Evolutionary conservation across 805 yeast genomes (phyloP).

Genomic region (Maudiozyma pseudohumilis): DNA sequence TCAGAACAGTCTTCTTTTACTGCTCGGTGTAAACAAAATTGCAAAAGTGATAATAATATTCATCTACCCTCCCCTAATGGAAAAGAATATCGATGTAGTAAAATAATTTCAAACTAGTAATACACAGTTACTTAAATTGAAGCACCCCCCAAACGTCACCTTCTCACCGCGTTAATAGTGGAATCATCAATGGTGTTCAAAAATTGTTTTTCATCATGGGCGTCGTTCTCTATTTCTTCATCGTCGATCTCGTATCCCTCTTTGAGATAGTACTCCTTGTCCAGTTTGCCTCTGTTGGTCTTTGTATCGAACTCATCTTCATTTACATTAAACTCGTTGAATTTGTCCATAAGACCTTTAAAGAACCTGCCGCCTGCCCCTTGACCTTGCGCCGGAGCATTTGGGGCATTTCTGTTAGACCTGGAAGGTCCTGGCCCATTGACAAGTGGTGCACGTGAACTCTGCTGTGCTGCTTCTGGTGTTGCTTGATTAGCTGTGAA

Average conservation of each 20-base stretch:
- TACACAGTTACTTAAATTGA: too few relatives aligned
- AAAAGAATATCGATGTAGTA: too few relatives aligned
- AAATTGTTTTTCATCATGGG: conserved; percentile 7
- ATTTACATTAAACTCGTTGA: conserved; percentile 27
- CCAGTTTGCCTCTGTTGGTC: conserved; percentile 7
- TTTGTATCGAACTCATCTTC: conserved; percentile 24
- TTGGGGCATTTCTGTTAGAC: neutral
- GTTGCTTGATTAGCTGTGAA: neutral
- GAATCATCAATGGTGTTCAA: conserved; percentile 3
- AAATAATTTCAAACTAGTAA: too few relatives aligned
- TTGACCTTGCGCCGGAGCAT: too few relatives aligned
- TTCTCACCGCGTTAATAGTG: neutral
- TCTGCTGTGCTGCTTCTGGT: too few relatives aligned
- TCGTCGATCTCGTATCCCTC: conserved; percentile 21
- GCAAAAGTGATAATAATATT: too few relatives aligned
- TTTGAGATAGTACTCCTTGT: conserved; percentile 18
- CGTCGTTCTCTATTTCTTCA: conserved; percentile 18
- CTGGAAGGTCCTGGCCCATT: too few relatives aligned
- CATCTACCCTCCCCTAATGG: too few relatives aligned
- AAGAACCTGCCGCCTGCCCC: conserved; percentile 8
- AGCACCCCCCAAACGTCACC: too few relatives aligned
- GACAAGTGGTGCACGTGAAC: too few relatives aligned
- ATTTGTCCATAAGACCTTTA: conserved; percentile 17
- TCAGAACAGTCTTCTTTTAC: too few relatives aligned
- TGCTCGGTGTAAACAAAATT: too few relatives aligned